Evolutionary conservation across 2,329 filamentous ascomycete genomes (phyloP), one percentile per base, ranked within the genome.

Genomic region (Fusarium lateritium): DNA sequence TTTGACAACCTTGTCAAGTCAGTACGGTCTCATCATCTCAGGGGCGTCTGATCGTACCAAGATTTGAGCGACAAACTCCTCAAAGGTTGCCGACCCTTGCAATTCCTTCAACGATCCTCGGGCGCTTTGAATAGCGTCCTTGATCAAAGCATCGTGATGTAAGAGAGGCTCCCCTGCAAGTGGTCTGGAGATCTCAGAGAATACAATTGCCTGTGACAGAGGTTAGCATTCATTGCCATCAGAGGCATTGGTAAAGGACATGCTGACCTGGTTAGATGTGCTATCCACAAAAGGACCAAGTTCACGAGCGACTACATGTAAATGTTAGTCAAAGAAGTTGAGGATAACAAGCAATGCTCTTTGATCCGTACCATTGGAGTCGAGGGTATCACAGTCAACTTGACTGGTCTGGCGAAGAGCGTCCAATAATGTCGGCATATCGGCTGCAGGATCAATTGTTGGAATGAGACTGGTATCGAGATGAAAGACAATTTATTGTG

Each of bases 31-130:
- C 7, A 3, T 17, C 10, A 1, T 11, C 1, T 15, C 2, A 11
- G 0, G 6, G 7, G 6, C 22, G 9, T 17, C 6, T 5, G 6
- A 5, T 54, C 79, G 15, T 76, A 87, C 85, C 72, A 86, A 83
- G 63, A 88, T 81, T 58, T 91, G 87, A 6, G 87, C 83, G 3
- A 85, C 85, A 22, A 91, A 76, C 60, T 88, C 84, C 13, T 81
- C 79, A 7, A 79, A 63, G 0, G 77, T 70, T 8, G 68, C 22
- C 9, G 62, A 56, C 3, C 67, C 72, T 53, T 75, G 73, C 3
- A 73, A 33, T 3, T 63, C 55, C 4, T 67, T 62, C 9, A 76
- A 51, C 7, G 42, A 15, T 1, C 56, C 62, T 10, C 56, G 55
- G 13, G 76, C 76, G 14, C 76, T 72, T 10, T 58, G 17, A 6